These are phyloP conservation scores for Tagetes erecta DNA, from an alignment of 129 eudicot species.

Conservation along the genomic window DNA sequence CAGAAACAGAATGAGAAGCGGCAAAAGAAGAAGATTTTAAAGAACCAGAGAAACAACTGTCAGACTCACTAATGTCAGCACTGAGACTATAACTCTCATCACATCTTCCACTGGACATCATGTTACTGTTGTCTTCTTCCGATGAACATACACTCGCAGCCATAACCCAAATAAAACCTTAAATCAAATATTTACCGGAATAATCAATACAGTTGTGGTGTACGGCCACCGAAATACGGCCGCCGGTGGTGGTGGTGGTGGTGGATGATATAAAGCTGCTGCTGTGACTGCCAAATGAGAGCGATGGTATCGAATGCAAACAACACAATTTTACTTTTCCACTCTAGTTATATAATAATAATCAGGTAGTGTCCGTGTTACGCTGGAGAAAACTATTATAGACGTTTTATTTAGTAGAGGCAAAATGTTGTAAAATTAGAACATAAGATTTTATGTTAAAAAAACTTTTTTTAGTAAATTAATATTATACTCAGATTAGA, in stretches of 20 bases:
- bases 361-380: too few relatives aligned
- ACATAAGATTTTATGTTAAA: too few relatives aligned
- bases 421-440: too few relatives aligned
- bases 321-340: conserved; percentile 9
- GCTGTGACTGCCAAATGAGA: conserved; percentile 11
- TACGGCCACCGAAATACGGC: neutral
- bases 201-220: conserved; percentile 11
- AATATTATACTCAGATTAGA: too few relatives aligned
- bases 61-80: conserved; percentile 91
- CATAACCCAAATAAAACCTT: conserved; percentile 25
- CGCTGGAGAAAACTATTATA: too few relatives aligned
- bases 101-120: conserved; percentile 44
- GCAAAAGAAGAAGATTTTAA: conserved; percentile 55
- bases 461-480: too few relatives aligned
- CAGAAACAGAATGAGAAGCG: conserved; percentile 29
- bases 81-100: conserved; percentile 67
- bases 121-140: conserved; percentile 43
- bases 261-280: conserved; percentile 29
- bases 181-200: conserved; percentile 8
- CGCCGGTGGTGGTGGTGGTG: conserved; percentile 14
- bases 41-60: conserved; percentile 51
- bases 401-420: too few relatives aligned
- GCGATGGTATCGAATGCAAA: conserved; percentile 28
- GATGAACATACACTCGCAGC: conserved; percentile 62
- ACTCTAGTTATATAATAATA: conserved; percentile 1